Conservation (phyloP, 176 grass and related monocot genomes). For the Hyparrhenia diplandra region DNA sequence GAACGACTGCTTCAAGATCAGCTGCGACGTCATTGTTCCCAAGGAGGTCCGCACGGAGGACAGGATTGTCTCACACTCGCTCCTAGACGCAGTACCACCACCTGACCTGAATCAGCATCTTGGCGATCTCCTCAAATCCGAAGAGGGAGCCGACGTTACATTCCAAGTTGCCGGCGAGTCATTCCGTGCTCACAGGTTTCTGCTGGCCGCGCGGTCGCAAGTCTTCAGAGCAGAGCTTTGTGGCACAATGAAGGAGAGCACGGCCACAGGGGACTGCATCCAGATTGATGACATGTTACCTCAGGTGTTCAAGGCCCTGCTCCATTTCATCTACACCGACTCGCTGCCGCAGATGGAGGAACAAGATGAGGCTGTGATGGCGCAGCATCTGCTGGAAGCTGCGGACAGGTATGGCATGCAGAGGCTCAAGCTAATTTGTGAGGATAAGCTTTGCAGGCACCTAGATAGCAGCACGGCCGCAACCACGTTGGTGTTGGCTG, state of each 20-base stretch:
- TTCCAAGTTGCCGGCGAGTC: conserved; percentile 34
- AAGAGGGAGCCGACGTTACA: conserved; percentile 25
- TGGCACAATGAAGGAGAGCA: not conserved
- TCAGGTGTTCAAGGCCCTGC: conserved; percentile 9
- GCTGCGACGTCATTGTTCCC: conserved; percentile 15
- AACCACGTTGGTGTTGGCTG: conserved; percentile 21
- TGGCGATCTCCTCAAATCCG: not conserved
- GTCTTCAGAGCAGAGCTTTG: not conserved
- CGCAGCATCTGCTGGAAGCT: conserved; percentile 35
- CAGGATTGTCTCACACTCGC: not conserved
- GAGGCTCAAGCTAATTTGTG: conserved; percentile 37
- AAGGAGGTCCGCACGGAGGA: not conserved
- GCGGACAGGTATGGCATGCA: conserved; percentile 36
- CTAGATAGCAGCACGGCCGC: conserved; percentile 21
- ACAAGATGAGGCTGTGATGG: not conserved
- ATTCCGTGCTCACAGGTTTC: conserved; percentile 15
- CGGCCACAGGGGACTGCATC: not conserved
- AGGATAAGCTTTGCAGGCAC: conserved; percentile 17
- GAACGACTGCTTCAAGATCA: conserved; percentile 13
- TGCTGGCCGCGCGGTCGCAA: not conserved
- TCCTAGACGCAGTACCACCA: not conserved
- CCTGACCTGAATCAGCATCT: conserved; percentile 27
- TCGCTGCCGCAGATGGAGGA: conserved; percentile 8
- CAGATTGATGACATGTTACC: not conserved
- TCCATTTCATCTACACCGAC: conserved; percentile 38